These are phyloP conservation scores for Trypanosoma rangeli DNA, from an alignment of 208 protist genomes.

Conservation along the genomic window DNA sequence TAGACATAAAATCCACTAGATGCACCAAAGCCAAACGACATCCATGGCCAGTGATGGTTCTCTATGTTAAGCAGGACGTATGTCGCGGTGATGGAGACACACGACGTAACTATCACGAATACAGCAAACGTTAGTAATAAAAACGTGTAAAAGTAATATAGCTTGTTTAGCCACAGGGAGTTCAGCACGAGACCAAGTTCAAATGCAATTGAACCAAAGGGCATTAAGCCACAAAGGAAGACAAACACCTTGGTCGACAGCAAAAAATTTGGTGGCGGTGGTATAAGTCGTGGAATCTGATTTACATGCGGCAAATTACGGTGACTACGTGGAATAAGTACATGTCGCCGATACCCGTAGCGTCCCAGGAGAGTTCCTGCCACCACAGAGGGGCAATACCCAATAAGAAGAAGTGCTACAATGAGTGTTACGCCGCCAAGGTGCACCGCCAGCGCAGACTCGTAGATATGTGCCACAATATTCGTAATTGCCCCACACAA, in stretches of 20 bases:
- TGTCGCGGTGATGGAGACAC: constrained; percentile 84
- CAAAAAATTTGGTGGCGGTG: constrained; percentile 66
- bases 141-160: constrained; percentile 97
- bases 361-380: constrained; percentile 88
- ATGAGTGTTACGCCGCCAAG: constrained; percentile 60
- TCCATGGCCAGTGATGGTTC: constrained; percentile 94
- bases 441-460: constrained; percentile 56
- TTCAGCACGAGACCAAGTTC: constrained; percentile 96
- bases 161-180: constrained; percentile 96
- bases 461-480: constrained; percentile 74
- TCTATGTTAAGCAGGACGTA: constrained; percentile 95
- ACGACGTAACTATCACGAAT: constrained; percentile 87
- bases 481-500: constrained; percentile 68
- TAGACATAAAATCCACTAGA: constrained; percentile 87
- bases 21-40: constrained; percentile 80
- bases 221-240: constrained; percentile 88
- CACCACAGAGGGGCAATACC: constrained; percentile 85
- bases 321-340: constrained; percentile 7
- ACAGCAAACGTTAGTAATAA: constrained; percentile 91
- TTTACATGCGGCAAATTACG: constrained; percentile 82
- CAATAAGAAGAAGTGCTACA: constrained; percentile 73
- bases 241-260: constrained; percentile 38
- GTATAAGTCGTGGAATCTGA: constrained; percentile 92
- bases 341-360: constrained; percentile 35
- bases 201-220: constrained; percentile 95